Evolutionary conservation across 108 stramenopile genomes (phyloP), one percentile per base, ranked within the genome.

Genomic region (Aurantiochytrium sp.): DNA sequence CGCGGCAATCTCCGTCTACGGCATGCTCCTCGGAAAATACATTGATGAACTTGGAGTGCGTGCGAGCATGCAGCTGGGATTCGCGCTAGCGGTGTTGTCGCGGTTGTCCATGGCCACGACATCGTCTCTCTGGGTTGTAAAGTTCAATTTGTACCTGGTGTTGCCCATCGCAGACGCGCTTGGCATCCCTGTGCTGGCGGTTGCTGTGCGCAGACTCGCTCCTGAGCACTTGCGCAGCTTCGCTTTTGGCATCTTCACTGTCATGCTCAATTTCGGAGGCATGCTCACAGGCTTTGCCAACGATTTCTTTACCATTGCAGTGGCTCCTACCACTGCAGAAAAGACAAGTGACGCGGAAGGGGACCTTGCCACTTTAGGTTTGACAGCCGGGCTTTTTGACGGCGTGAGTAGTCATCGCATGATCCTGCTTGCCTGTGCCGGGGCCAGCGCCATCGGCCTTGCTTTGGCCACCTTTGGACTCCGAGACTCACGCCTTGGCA

Each of bases 231-330:
- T 18, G 49, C 91, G 95, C 58, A 95, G 96, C 12, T 96, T 96
- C 92, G 95, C 95, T 10, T 96, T 96, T 90, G 96, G 96, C 18
- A 83, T 96, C 57, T 96, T 95, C 88, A 95, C 95, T 89, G 95
- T 95, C 4, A 90, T 95, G 12, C 95, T 96, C 95, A 96, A 96
- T 88, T 64, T 96, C n/a, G 96, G 95, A 1, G 96, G 95, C 16
- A 64, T 96, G 76, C 44, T 95, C 19, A 92, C 92, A 44, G 95
- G 96, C 5, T 94, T 95, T 5, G 87, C 94, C 59, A 95, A 95
- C n/a, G 96, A 96, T 88, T 60, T 91, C 10, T 87, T 94, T 25
- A 96, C 95, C 57, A 94, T 90, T 51, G 87, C 83, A 83, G 92
- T 43, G 76, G 16, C 10, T 87, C 87, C 89, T 16, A 0, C 55